Evolutionary conservation across 139 green algal species (phyloP).

Genomic region (Klebsormidium nitens): DNA sequence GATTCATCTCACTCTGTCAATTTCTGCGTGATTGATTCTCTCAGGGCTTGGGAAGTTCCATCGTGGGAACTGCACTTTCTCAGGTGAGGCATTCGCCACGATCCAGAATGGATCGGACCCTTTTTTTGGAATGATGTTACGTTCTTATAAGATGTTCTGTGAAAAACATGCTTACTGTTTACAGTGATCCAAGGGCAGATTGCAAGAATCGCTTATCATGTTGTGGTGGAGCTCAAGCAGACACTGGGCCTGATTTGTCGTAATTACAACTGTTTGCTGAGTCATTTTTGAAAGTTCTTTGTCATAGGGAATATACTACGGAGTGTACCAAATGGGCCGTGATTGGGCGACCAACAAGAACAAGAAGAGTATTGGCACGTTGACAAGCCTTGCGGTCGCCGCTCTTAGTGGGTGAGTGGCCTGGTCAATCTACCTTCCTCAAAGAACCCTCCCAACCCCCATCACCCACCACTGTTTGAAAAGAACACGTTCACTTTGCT

Average conservation of each 20-base stretch:
- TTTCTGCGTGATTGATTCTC: no score
- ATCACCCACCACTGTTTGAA: no score
- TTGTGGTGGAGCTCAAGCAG: not conserved
- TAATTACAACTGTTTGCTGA: no score
- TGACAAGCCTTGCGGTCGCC: slow-evolving; percentile 31
- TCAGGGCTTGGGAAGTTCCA: slow-evolving; percentile 19
- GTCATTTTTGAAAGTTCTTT: no score
- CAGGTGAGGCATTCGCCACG: slow-evolving; percentile 9
- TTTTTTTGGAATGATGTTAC: no score
- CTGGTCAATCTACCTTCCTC: not conserved
- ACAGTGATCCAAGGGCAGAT: not conserved
- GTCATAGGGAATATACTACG: no score
- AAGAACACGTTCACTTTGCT: no score
- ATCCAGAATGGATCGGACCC: not conserved
- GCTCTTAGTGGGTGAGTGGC: slow-evolving; percentile 17
- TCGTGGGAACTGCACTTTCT: slow-evolving; percentile 24
- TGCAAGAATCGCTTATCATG: not conserved
- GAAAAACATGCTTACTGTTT: not conserved
- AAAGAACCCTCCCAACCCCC: no score
- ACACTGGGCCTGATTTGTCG: no score
- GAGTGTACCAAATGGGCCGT: no score
- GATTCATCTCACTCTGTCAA: no score
- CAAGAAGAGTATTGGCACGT: slow-evolving; percentile 20
- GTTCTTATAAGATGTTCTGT: not conserved
- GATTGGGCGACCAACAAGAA: slow-evolving; percentile 12